Evolutionary conservation across 2,329 filamentous ascomycete genomes (phyloP).

Genomic region (Dothideomycetes sp.): DNA sequence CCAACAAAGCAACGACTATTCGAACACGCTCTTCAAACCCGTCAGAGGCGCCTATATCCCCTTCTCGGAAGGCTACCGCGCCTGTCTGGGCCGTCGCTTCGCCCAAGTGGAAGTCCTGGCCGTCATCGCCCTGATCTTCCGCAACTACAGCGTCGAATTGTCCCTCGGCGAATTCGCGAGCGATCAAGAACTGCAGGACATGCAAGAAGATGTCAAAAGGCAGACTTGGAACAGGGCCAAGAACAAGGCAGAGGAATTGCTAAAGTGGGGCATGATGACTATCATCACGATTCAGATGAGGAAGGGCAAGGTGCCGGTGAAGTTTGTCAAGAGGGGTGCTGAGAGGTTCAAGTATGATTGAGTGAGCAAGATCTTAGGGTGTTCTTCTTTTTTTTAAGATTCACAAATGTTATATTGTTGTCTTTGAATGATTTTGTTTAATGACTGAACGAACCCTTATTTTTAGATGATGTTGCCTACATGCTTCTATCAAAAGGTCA

Average conservation of each 20-base stretch:
- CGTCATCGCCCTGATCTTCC: conserved; percentile 44
- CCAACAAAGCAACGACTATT: conserved; percentile 49
- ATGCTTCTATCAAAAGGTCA: too few species aligned
- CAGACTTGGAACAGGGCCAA: conserved; percentile 55
- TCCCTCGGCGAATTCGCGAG: conserved; percentile 44
- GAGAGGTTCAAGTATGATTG: conserved; percentile 49
- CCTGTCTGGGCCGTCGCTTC: conserved; percentile 48
- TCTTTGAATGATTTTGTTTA: too few species aligned
- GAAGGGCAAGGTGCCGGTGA: conserved; percentile 52
- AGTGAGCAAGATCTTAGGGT: too few species aligned
- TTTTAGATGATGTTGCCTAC: too few species aligned
- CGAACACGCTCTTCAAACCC: conserved; percentile 51
- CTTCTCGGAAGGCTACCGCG: conserved; percentile 47
- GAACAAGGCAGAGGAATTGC: conserved; percentile 41
- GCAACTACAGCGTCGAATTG: conserved; percentile 58
- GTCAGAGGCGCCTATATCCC: conserved; percentile 45
- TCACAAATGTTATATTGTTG: too few species aligned
- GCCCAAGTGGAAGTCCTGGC: conserved; percentile 49
- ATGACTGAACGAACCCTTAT: too few species aligned
- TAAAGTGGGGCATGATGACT: conserved; percentile 48
- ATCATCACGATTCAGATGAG: conserved; percentile 65
- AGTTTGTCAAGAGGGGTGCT: conserved; percentile 58
- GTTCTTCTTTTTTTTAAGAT: too few species aligned
- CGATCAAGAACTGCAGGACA: conserved; percentile 43
- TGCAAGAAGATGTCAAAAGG: conserved; percentile 44